Base-by-base conservation (phyloP, 2,329 filamentous ascomycete species). In the Raffaelea albimanens region DNA sequence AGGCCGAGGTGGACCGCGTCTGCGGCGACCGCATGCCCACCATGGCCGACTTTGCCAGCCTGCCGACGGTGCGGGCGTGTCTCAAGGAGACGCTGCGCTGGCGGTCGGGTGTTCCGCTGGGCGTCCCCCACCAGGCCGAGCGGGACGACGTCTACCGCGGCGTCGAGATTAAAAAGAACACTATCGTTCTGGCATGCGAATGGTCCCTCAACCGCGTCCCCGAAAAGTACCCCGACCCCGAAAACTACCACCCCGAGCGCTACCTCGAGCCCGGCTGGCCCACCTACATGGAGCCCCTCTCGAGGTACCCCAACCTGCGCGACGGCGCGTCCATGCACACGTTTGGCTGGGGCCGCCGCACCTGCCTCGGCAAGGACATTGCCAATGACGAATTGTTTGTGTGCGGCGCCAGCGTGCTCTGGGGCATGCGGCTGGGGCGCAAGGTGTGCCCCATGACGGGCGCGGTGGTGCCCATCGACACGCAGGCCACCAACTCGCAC, bases 231-330 rank as follows among this genome's bases (percentile, higher is more conserved):
- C 78, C 78, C 2, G 75, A 83, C 55, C 75, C 78, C n/a, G 78
- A 84, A 43, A 70, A 63, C 53, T 84, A 72, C 63, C 73, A 69
- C 23, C 80, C 81, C 0, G 78, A 82, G 54, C 72, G 80, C 36
- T 85, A 76, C 67, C 69, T 85, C 11, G 73, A 81, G 53, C 62
- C 74, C n/a, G 66, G 64, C 19, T 84, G 74, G 70, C 80, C 80
- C 1, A 81, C 80, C 0, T 83, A 75, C 63, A 75, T 82, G 56
- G 78, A 77, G 56, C 80, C 80, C 0, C 69, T 83, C n/a, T 72
- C 72, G 2, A 70, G 72, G 48, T 82, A 76, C 56, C 80, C 81
- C 16, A 80, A 75, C 60, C 73, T 83, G 58, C 76, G 79, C 53
- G 71, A 75, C 57, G 71, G 71, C 34, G 62, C 66, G 2, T 72